Conservation (phyloP, 306 rosid species). For the Quercus variabilis region DNA sequence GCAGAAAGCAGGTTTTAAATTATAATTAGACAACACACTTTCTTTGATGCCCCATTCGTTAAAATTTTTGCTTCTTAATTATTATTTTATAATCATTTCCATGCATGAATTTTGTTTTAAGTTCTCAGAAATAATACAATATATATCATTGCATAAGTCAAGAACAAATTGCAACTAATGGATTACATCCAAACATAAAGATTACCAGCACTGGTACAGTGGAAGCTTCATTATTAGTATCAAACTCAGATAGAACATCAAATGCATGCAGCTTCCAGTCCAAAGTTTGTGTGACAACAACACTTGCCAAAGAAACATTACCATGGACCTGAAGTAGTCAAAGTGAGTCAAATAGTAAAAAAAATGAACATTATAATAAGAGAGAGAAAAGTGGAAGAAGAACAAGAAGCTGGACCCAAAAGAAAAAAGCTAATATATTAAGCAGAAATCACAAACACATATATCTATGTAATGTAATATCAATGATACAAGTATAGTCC, state of each 20-base stretch:
- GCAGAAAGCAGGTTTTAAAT: no score
- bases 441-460: not conserved
- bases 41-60: no score
- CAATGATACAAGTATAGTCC: not conserved
- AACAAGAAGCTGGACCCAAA: not conserved
- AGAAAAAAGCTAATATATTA: not conserved
- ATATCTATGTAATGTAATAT: not conserved
- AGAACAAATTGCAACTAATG: constrained; percentile 17
- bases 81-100: not conserved
- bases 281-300: constrained; percentile 92
- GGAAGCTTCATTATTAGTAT: constrained; percentile 68
- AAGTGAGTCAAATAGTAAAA: constrained; percentile 22
- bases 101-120: not conserved
- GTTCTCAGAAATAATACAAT: not conserved
- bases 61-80: not conserved
- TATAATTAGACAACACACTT: no score
- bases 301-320: constrained; percentile 92
- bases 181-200: constrained; percentile 13
- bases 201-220: constrained; percentile 85
- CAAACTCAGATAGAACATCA: constrained; percentile 93
- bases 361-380: not conserved
- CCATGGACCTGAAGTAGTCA: constrained; percentile 71
- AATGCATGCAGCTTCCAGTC: constrained; percentile 99
- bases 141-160: not conserved
- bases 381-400: not conserved